Base-by-base conservation (phyloP, 2,329 filamentous ascomycete genomes). In the Aspergillus hiratsukae region DNA sequence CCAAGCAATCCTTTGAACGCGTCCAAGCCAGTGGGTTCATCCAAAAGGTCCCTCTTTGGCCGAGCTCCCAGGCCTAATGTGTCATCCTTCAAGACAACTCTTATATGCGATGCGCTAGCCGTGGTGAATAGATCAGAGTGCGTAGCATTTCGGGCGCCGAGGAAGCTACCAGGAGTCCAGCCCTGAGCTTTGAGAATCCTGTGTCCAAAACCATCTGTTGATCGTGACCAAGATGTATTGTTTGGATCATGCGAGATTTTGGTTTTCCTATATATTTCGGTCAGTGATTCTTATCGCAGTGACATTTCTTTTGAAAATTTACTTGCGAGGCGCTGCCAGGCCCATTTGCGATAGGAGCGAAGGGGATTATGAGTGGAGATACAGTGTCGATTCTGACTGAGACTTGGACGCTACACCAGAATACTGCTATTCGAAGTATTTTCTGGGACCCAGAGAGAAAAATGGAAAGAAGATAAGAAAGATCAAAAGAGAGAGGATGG, bases 221-320 rank as follows among this genome's bases (percentile, higher is more conserved):
- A 88, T 67, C 87, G 87, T 55, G 88, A 87, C 94, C 94, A 99
- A 81, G 84, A 86, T 49, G 90, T 96, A 75, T 97, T 99, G 77
- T 97, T 97, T 7, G 94, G 94, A 75, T 99, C 94, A 71, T 88
- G 83, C 63, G 88, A 88, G 69, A 97, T 86, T 77, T 93, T 96
- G 49, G 81, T 81, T 65, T 77, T 80, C 66, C 82, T 85, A 64
- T 63, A 58, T 48, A 55, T 25, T 46, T 23, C 5, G 21, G 49
- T 57, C 49, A 62, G 25, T 52, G 31, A 17, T 14, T 29, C 8
- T 19, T 11, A 56, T 28, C 40, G 10, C 6, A n/a, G 52, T 56
- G 45, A 61, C 21, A 53, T 29, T 49, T 45, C 29, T 9, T 31
- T 58, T 41, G 55, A 48, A 27, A 40, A 40, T 43, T 46, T 78